These are phyloP conservation scores for Chytriomyces confervae DNA, from an alignment of 192 early-diverging fungal species.

Conservation along the genomic window DNA sequence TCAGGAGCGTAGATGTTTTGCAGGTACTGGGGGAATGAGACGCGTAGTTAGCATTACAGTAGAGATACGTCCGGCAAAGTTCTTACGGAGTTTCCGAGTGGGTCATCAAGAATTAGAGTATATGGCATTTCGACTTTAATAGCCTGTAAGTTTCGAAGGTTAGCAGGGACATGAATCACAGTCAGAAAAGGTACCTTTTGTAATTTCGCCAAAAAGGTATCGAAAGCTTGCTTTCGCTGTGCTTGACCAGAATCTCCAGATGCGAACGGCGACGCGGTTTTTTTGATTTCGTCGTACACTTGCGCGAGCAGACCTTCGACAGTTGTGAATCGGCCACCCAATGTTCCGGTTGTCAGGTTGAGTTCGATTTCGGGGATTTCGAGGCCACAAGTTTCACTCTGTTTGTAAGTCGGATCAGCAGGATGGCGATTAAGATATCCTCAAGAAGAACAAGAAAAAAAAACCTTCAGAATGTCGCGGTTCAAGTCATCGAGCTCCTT, in stretches of 20 bases:
- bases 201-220: conserved; percentile 74
- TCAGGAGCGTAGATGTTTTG: conserved; percentile 94
- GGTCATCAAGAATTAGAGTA: conserved; percentile 89
- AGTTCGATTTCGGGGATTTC: conserved; percentile 87
- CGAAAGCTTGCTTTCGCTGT: conserved; percentile 63
- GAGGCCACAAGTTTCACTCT: conserved; percentile 89
- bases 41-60: no score
- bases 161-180: no score
- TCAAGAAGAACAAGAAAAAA: no score
- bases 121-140: conserved; percentile 48
- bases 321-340: conserved; percentile 95
- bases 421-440: not conserved
- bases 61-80: no score
- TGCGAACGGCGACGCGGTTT: conserved; percentile 64
- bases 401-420: not conserved
- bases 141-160: conserved; percentile 17
- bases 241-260: conserved; percentile 71
- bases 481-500: conserved; percentile 87
- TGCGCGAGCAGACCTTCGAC: conserved; percentile 91
- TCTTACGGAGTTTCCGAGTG: conserved; percentile 74
- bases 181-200: conserved; percentile 28
- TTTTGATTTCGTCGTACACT: conserved; percentile 82
- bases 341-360: conserved; percentile 83
- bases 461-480: conserved; percentile 37
- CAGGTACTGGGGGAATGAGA: conserved; percentile 30